phyloP scores from a whole-genome alignment of 371 early-diverging fungal genomes.

The Batkoa obscura region DNA sequence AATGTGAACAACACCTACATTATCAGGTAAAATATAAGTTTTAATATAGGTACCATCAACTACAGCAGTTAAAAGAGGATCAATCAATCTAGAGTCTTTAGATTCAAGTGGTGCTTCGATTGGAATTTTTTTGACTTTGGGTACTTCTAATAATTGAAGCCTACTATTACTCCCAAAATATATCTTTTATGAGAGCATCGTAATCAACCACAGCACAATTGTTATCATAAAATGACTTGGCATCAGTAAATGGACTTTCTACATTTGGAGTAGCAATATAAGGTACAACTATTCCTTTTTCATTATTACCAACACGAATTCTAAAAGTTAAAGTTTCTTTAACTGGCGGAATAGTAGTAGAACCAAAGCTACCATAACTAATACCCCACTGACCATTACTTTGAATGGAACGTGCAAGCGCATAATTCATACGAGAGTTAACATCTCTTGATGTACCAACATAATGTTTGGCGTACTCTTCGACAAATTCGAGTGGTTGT shows the following conservation, averaged over 20 bases:
- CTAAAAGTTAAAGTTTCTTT: not conserved
- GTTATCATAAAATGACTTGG: not conserved
- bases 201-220: not conserved
- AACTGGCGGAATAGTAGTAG: not conserved
- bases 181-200: not conserved
- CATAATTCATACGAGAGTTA: not conserved
- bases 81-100: not conserved
- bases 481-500: not conserved
- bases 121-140: not conserved
- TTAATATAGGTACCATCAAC: not conserved
- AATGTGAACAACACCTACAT: not conserved
- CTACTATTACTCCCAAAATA: not conserved
- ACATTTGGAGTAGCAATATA: not conserved
- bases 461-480: not conserved
- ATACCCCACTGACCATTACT: not conserved
- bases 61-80: not conserved
- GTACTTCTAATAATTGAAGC: not conserved
- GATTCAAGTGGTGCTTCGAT: not conserved
- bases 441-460: not conserved
- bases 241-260: not conserved
- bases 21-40: not conserved
- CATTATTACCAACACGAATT: not conserved
- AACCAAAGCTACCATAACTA: not conserved
- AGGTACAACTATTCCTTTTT: not conserved
- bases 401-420: not conserved